Evolutionary conservation across 345 rosid species (phyloP), one percentile per base, ranked within the genome.

Genomic region (Carallia brachiata): DNA sequence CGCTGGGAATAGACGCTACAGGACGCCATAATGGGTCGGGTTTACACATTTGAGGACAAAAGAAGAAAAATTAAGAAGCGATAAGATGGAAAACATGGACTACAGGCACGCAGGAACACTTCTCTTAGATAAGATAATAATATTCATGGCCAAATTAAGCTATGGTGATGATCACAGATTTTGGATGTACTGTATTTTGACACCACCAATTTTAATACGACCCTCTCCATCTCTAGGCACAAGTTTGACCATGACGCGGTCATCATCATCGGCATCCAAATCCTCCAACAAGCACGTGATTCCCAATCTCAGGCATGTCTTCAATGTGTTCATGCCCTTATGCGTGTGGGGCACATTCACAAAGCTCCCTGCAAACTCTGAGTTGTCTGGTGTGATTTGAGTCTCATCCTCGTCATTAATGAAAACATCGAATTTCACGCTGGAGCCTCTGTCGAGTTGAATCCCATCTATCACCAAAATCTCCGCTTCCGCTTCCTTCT

Each of bases 351-450:
- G 89, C 57, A 88, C 81, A 44, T 80, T 85, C 77, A 79, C 85
- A 56, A 82, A 88, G 61, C 88, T 84, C 28, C 92, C 92, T 0
- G 89, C 89, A 36, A 80, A 88, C 82, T 84, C 89, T 0, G 81
- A 75, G 19, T 84, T 74, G 13, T 47, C 75, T 0, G 89, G 88
- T 2, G 79, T 70, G 27, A 69, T 71, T 1, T 6, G 27, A 6
- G n/a, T 0, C 27, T 71, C 85, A 10, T 79, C 82, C 50, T 80
- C 87, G 32, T 82, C 87, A 13, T 88, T 88, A 31, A 88, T 47
- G 61, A 74, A 85, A 40, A 85, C 83, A 61, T 88, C 83, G 50
- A 88, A 88, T 64, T 88, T 88, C 79, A 85, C 71, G 4, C 12
- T 0, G 12, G 59, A 13, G 7, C 80, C 73, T 60, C 73, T 63